Evolutionary conservation across 192 early-diverging fungal species (phyloP).

Genomic region (Dimargaris cristalligena): DNA sequence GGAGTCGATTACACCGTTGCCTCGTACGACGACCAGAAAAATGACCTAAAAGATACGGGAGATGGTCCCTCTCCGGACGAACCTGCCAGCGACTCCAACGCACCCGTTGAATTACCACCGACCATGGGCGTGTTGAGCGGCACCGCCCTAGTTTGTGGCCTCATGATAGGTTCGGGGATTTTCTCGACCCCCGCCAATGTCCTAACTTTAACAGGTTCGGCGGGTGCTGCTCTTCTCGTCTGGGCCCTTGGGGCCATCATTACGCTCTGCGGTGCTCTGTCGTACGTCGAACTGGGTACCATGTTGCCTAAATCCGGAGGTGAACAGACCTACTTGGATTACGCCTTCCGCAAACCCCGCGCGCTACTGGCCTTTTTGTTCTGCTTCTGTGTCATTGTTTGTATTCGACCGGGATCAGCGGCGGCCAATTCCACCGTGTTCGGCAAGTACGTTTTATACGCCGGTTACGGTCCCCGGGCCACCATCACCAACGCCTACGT

Average conservation of each 20-base stretch:
- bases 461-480: constrained; percentile 14
- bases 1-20: too few species aligned
- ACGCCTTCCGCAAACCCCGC: constrained; percentile 36
- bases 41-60: too few species aligned
- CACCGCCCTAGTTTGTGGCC: constrained; percentile 46
- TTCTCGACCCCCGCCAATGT: constrained; percentile 67
- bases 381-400: constrained; percentile 28
- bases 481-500: constrained; percentile 13
- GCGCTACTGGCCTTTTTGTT: constrained; percentile 34
- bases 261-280: constrained; percentile 64
- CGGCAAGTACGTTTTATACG: constrained; percentile 37
- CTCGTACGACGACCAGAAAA: too few species aligned
- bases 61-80: too few species aligned
- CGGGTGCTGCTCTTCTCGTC: constrained; percentile 52
- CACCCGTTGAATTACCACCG: neutral
- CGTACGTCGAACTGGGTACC: constrained; percentile 82
- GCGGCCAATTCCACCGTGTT: constrained; percentile 32
- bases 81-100: neutral
- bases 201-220: constrained; percentile 38
- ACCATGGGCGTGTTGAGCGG: constrained; percentile 39
- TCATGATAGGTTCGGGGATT: constrained; percentile 66
- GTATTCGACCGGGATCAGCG: constrained; percentile 33
- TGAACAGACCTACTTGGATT: constrained; percentile 68
- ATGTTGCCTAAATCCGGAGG: constrained; percentile 76
- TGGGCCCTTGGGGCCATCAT: constrained; percentile 58